phyloP scores from a whole-genome alignment of 768 basidiomycete species.

The Tulasnella sp. region DNA sequence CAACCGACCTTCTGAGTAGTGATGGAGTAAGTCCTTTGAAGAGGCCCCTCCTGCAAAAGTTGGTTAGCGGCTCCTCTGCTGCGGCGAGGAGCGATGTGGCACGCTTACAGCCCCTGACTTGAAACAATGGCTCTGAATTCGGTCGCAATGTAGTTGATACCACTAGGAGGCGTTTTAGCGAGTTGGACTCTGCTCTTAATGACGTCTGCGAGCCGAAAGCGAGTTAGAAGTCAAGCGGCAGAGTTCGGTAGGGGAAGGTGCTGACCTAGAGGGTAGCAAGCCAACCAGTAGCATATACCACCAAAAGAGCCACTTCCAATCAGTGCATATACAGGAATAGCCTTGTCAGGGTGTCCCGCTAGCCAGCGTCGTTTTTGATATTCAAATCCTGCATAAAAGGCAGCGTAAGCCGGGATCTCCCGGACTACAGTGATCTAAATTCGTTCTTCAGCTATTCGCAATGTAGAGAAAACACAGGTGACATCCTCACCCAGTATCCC shows the following conservation, averaged over 20 bases:
- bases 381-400: conserved; percentile 72
- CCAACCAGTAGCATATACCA: conserved; percentile 88
- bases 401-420: conserved; percentile 95
- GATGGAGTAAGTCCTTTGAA: conserved; percentile 65
- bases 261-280: conserved; percentile 77
- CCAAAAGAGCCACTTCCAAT: conserved; percentile 74
- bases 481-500: conserved; percentile 74
- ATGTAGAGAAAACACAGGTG: neutral
- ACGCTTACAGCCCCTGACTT: conserved; percentile 52
- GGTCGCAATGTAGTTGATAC: conserved; percentile 57
- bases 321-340: conserved; percentile 76
- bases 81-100: neutral
- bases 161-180: conserved; percentile 50
- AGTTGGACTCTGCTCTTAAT: conserved; percentile 87
- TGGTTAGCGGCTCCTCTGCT: neutral
- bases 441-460: neutral
- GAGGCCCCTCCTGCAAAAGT: conserved; percentile 40
- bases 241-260: neutral
- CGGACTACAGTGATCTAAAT: conserved; percentile 73
- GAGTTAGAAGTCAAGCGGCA: neutral
- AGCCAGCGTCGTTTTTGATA: conserved; percentile 71
- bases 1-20: neutral
- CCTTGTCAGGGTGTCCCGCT: conserved; percentile 41
- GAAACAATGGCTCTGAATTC: conserved; percentile 36
- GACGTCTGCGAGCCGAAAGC: conserved; percentile 43